Evolutionary conservation across 805 yeast species (phyloP).

Genomic region (Schwanniomyces yamadae): DNA sequence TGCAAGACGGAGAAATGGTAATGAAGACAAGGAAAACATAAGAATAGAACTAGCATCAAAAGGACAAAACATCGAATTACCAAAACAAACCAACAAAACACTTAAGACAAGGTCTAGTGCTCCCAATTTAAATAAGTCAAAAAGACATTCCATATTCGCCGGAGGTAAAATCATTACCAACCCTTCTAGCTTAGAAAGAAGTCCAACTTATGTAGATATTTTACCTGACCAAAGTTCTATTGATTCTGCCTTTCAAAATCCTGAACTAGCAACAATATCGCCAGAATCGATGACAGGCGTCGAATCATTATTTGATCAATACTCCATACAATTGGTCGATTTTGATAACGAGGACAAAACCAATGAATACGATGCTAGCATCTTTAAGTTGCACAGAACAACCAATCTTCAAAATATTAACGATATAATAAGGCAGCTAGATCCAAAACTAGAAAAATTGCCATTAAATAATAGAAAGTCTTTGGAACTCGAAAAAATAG

Average conservation of each 20-base stretch:
- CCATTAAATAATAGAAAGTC: slow-evolving; percentile 20
- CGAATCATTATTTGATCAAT: slow-evolving; percentile 18
- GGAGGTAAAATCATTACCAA: background rate
- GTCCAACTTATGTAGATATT: background rate
- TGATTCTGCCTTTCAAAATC: background rate
- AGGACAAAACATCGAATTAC: background rate
- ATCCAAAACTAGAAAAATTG: slow-evolving; percentile 9
- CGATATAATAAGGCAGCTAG: slow-evolving; percentile 14
- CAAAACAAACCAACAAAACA: slow-evolving; percentile 3
- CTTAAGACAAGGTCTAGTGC: slow-evolving; percentile 22
- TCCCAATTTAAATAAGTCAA: slow-evolving; percentile 17
- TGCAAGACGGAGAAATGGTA: slow-evolving; percentile 8
- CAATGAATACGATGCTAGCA: background rate
- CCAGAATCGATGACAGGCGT: slow-evolving; percentile 15
- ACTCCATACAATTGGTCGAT: slow-evolving; percentile 17
- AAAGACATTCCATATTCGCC: slow-evolving; percentile 10
- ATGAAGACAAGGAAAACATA: slow-evolving; percentile 15
- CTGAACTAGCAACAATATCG: slow-evolving; percentile 5
- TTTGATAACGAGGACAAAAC: slow-evolving; percentile 9
- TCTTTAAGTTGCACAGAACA: slow-evolving; percentile 11
- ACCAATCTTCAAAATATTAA: slow-evolving; percentile 15
- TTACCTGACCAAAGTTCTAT: too few species aligned
- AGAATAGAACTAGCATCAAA: background rate
- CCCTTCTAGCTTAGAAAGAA: background rate
- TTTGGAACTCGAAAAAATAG: slow-evolving; percentile 18